Base-by-base conservation (phyloP, 208 protist species). In the Balamuthia mandrillaris region DNA sequence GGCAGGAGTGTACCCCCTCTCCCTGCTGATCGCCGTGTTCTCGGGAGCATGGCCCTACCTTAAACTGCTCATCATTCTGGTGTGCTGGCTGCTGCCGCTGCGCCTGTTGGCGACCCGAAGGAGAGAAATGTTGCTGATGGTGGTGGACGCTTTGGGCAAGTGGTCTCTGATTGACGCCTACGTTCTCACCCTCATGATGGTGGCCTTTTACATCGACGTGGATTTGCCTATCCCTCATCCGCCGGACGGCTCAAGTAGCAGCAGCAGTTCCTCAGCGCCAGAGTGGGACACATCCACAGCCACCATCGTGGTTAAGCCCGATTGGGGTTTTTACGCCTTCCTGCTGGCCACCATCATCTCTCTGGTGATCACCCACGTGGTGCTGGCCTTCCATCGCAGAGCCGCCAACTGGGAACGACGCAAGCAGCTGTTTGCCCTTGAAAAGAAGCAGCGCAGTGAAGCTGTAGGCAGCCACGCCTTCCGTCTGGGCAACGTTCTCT, bases 11-110 rank as follows among this genome's bases (percentile, higher is more conserved):
- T 89, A 93, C 18, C 86, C 90, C 1, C 92, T 98, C 29, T 91
- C 94, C 4, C 52, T 97, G 3, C 88, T 96, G 47, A 93, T 98
- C 18, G 91, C 95, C 12, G 1, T 97, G 6, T 96, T 98, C 86
- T 96, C 95, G 24, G 96, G 96, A 4, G 65, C 93, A n/a, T 98
- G 97, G 91, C 96, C 97, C 2, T 98, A 98, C 88, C 60, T 95
- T 41, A 97, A 98, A 90, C 90, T 97, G 7, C n/a, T 93, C n/a
- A 66, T 95, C 56, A 77, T 95, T 82, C 52, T 93, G 14, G 0
- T 84, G 10, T 54, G 56, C 21, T 95, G 93, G 93, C 85, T 95
- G 9, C 42, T 95, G 0, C 89, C 94, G 56, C 89, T 87, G 37
- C 87, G 81, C 24, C 68, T 95, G 10, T 81, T 96, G 29, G 41